Percentiles rank a stretch among this genome's conserved stretches.
These are phyloP conservation scores for Salvia splendens DNA, from an alignment of 257 asterid species.

Conservation along the genomic window DNA sequence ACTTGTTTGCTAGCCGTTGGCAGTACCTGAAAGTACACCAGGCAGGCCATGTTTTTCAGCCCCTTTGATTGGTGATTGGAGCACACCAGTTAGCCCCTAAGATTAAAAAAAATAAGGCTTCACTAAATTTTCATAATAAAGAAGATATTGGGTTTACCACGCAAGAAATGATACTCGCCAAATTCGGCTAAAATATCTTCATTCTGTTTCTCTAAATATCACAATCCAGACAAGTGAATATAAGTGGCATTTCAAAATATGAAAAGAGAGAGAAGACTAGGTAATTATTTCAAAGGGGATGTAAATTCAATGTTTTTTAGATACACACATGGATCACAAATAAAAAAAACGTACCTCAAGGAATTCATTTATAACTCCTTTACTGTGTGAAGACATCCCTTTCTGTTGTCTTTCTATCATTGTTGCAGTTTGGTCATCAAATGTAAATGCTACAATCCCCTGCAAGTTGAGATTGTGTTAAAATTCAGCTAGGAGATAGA, in stretches of 20 bases:
- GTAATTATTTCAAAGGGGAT: background rate
- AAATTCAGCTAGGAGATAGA: constrained; percentile 22
- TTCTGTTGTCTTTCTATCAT: constrained; percentile 72
- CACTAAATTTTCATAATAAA: background rate
- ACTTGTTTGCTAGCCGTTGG: background rate
- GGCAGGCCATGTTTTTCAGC: constrained; percentile 97
- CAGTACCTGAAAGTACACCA: constrained; percentile 86
- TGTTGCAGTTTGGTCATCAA: constrained; percentile 67
- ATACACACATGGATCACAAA: constrained; percentile 15
- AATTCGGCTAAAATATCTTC: background rate
- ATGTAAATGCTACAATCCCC: constrained; percentile 96
- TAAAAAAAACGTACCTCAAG: constrained; percentile 62
- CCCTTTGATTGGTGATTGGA: constrained; percentile 96
- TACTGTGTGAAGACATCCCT: constrained; percentile 76
- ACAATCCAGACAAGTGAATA: constrained; percentile 1
- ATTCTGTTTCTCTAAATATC: constrained; percentile 7
- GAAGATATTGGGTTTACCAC: background rate
- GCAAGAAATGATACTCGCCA: constrained; percentile 10
- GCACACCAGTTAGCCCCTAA: constrained; percentile 97
- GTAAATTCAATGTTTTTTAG: background rate
- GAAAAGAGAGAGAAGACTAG: background rate
- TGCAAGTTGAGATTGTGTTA: constrained; percentile 41
- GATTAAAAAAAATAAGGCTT: constrained; percentile 1
- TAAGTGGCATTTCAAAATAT: background rate
- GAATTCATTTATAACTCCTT: constrained; percentile 91